Evolutionary conservation across 2,329 filamentous ascomycete genomes (phyloP).

Genomic region (Clarireedia sp.): DNA sequence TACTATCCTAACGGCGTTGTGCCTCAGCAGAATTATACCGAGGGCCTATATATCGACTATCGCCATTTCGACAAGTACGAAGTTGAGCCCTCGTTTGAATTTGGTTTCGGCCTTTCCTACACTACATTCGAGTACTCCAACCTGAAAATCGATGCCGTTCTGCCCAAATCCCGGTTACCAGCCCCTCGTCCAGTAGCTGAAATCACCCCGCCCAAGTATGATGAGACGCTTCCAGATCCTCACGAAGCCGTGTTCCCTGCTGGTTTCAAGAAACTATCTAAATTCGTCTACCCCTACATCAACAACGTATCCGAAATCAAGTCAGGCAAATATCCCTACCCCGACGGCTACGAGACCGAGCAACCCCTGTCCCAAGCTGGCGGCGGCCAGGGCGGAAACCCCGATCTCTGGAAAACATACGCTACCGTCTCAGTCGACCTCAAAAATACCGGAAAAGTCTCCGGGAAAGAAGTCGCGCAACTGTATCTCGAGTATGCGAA

Average conservation of each 20-base stretch:
- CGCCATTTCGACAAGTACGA: conserved; percentile 73
- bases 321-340: conserved; percentile 33
- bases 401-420: conserved; percentile 46
- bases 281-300: conserved; percentile 60
- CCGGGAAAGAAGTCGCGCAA: conserved; percentile 48
- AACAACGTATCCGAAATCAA: conserved; percentile 30
- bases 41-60: conserved; percentile 85
- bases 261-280: conserved; percentile 47
- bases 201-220: conserved; percentile 40
- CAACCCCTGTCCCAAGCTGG: conserved; percentile 49
- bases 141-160: conserved; percentile 35
- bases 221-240: conserved; percentile 41
- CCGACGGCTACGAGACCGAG: conserved; percentile 38
- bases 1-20: conserved; percentile 60
- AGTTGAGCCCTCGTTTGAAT: conserved; percentile 72
- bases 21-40: conserved; percentile 75
- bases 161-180: conserved; percentile 28
- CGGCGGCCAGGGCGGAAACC: conserved; percentile 53
- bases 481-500: conserved; percentile 41
- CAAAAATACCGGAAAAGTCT: conserved; percentile 47
- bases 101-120: conserved; percentile 75
- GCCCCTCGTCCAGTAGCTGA: conserved; percentile 29
- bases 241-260: conserved; percentile 47
- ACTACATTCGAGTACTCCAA: conserved; percentile 51
- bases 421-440: conserved; percentile 47